These are phyloP conservation scores for Salix exigua DNA, from an alignment of 345 rosid genomes.

Conservation along the genomic window DNA sequence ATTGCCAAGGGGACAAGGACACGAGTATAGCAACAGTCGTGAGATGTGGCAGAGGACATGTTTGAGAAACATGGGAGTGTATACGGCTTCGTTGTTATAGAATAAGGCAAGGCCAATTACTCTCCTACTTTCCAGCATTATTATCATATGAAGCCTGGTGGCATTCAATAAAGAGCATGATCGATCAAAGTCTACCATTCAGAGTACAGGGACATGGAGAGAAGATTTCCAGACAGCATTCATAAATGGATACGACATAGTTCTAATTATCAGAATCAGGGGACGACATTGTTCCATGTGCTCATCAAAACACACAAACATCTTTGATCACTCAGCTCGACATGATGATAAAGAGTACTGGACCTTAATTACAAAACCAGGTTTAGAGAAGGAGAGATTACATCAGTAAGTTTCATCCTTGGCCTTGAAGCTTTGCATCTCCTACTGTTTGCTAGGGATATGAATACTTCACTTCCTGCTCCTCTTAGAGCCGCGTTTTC, in stretches of 20 bases:
- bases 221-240: not conserved
- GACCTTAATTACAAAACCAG: not conserved
- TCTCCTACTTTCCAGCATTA: too few species aligned
- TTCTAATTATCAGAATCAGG: too few species aligned
- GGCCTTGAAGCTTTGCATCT: constrained; percentile 73
- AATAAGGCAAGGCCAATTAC: too few species aligned
- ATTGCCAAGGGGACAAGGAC: too few species aligned
- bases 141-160: too few species aligned
- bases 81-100: too few species aligned
- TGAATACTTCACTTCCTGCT: constrained; percentile 38
- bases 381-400: not conserved
- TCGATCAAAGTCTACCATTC: too few species aligned
- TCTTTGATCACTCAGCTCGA: not conserved
- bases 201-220: not conserved
- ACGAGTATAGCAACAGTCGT: too few species aligned
- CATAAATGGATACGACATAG: not conserved
- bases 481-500: constrained; percentile 50
- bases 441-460: constrained; percentile 27
- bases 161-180: too few species aligned
- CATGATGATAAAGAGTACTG: not conserved
- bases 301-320: not conserved
- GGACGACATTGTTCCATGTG: not conserved
- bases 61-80: too few species aligned
- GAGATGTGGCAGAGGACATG: too few species aligned
- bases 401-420: constrained; percentile 39